Percentiles rank a stretch among this genome's conserved stretches.
These are phyloP conservation scores for Fusarium beomiforme DNA, from an alignment of 2,329 filamentous ascomycete genomes.

Conservation along the genomic window DNA sequence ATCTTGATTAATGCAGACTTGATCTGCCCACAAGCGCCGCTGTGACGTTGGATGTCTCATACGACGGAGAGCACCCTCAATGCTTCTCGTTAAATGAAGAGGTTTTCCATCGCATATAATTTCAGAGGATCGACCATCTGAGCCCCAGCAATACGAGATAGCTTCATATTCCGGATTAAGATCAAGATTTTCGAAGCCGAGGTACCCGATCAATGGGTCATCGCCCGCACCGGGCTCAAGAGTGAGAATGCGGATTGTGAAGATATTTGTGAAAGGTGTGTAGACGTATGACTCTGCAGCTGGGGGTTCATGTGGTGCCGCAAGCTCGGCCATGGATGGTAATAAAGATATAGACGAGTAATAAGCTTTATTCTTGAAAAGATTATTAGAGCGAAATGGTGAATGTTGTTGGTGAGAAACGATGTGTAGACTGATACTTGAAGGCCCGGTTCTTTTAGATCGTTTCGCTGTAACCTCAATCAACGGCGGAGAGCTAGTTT, in stretches of 20 bases:
- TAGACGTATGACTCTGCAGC: conserved; percentile 34
- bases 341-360: conserved; percentile 7
- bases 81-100: conserved; percentile 45
- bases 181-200: conserved; percentile 41
- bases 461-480: not conserved
- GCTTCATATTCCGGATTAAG: conserved; percentile 44
- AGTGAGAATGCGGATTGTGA: conserved; percentile 47
- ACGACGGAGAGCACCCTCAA: conserved; percentile 45
- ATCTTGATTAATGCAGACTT: conserved; percentile 54
- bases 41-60: conserved; percentile 39
- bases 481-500: not conserved
- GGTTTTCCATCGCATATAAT: conserved; percentile 38
- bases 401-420: not conserved
- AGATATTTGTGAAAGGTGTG: conserved; percentile 27
- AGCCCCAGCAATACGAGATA: conserved; percentile 52
- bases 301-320: not conserved
- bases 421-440: not conserved
- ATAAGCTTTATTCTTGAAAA: not conserved
- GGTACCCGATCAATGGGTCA: conserved; percentile 43
- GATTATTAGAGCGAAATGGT: not conserved
- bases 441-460: conserved; percentile 19
- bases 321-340: conserved; percentile 29
- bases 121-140: conserved; percentile 31
- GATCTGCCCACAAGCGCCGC: conserved; percentile 52
- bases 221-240: conserved; percentile 43